Base-by-base conservation (phyloP, 2,329 filamentous ascomycete genomes). In the Colletotrichum siamense region DNA sequence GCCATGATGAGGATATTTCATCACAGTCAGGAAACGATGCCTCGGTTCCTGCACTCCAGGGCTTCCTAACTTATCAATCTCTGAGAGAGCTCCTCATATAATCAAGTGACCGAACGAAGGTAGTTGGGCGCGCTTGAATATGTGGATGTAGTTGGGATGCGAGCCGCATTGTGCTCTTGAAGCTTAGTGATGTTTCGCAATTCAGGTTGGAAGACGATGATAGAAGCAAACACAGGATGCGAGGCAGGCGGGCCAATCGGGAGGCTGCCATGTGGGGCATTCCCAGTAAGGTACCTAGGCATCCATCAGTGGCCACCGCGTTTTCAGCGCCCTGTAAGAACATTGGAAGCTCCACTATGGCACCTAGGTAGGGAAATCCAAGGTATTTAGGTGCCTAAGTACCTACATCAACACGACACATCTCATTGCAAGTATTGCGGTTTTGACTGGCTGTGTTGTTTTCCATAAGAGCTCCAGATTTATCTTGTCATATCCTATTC, bases 1-100 rank as follows among this genome's bases (percentile, higher is more conserved):
- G 77, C 61, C 77, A 77, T 78, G 55, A 34, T 55, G 75, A 55
- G 61, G 36, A 18, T 61, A 34, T 34, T 52, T 64, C 55, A 61
- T 68, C 36, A 30, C 73, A 44, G 55, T 44, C 55, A 24, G 8
- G 62, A 22, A 24, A 52, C n/a, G 44, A 22, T 24, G n/a, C n/a
- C 18, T 34, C 36, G 34, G 34, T 34, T 24, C 22, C 15, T 26
- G 62, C 36, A 24, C 16, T n/a, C 18, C 18, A 30, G 55, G 22
- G 55, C 24, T 59, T 16, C 26, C n/a, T 52, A n/a, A 8, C 44
- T 52, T 13, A 22, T 52, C 44, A 24, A 52, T 52, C n/a, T 52
- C 12, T 52, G 44, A 52, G n/a, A 52, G 6, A 22, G n/a, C n/a
- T 52, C 9, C n/a, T 24, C n/a, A 22, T 52, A n/a, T 52, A 22